Percentiles rank a stretch among this genome's conserved stretches.
Conservation (phyloP, 129 eudicot species). For the Arctium lappa region DNA sequence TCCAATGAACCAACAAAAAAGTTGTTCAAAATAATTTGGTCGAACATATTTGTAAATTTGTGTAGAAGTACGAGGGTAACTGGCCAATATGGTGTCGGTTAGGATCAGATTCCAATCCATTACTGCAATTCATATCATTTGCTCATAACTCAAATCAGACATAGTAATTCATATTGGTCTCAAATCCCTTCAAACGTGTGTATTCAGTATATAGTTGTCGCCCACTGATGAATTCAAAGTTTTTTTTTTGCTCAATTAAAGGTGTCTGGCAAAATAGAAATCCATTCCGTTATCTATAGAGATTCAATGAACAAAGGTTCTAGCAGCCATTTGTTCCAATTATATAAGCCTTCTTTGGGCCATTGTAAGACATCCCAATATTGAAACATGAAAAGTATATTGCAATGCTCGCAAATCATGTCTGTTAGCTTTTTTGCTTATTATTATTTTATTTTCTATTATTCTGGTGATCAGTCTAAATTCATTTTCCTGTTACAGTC, state of each 20-base stretch:
- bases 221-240: background rate
- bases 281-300: background rate
- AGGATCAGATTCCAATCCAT: background rate
- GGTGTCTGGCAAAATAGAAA: background rate
- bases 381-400: background rate
- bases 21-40: background rate
- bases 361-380: background rate
- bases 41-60: background rate
- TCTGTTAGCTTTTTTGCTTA: background rate
- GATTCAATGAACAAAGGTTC: background rate
- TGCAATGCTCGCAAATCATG: background rate
- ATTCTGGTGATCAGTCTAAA: slow-evolving; percentile 9
- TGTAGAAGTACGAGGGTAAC: background rate
- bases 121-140: background rate
- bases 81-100: background rate
- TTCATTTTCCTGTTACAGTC: slow-evolving; percentile 52
- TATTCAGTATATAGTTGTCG: background rate
- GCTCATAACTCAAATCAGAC: background rate
- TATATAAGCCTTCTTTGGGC: background rate
- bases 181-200: background rate
- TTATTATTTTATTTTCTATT: background rate
- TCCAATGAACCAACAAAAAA: background rate
- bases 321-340: background rate
- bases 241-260: background rate
- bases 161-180: background rate